Percentiles rank a stretch among this genome's conserved stretches.
Conservation (phyloP, 257 asterid genomes). For the Nemophila menziesii region DNA sequence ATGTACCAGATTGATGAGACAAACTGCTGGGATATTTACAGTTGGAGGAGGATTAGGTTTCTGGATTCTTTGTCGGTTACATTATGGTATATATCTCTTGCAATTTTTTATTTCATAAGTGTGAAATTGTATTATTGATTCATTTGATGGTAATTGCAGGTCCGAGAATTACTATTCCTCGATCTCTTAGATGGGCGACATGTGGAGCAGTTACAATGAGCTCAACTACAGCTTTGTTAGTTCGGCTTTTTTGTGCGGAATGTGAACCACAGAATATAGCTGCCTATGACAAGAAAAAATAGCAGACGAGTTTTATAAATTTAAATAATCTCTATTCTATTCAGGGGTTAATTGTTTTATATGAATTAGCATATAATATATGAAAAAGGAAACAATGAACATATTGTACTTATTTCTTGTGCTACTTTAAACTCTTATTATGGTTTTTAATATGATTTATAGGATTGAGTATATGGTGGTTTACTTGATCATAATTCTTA, state of each 20-base stretch:
- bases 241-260: conserved; percentile 69
- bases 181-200: conserved; percentile 76
- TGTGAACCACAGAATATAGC: conserved; percentile 85
- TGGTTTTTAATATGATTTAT: neutral
- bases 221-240: conserved; percentile 56
- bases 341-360: neutral
- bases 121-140: no score
- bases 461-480: neutral
- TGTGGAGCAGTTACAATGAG: conserved; percentile 62
- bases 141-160: conserved; percentile 43
- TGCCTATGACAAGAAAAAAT: conserved; percentile 49
- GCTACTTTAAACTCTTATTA: neutral
- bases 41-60: conserved; percentile 83
- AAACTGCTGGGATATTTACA: conserved; percentile 69
- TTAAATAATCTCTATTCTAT: neutral
- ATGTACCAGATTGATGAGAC: conserved; percentile 69
- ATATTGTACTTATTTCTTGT: no score
- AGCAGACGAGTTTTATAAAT: neutral
- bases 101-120: neutral
- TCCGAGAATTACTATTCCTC: conserved; percentile 68
- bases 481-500: neutral
- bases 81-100: conserved; percentile 38
- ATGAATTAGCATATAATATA: no score
- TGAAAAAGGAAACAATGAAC: no score
- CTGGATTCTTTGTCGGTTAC: conserved; percentile 89